Evolutionary conservation across 1,284 basidiomycete species (phyloP).

Genomic region (Cerrena zonata): DNA sequence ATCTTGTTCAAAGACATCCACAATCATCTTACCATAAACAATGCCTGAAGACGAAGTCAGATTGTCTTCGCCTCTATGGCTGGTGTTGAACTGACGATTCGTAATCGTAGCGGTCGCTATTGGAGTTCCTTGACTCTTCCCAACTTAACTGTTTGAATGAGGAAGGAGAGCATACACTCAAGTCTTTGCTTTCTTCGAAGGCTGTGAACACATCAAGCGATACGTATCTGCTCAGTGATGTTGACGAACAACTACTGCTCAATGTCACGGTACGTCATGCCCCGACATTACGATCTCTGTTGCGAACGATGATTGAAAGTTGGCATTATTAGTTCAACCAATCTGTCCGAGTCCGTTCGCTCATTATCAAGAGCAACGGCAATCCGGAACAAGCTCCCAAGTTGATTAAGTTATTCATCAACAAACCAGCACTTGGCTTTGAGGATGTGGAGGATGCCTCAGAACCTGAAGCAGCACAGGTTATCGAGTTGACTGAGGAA

Average conservation of each 20-base stretch:
- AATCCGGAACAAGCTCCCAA: constrained; percentile 55
- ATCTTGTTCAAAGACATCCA: too few relatives aligned
- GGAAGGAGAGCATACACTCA: constrained; percentile 51
- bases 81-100: neutral
- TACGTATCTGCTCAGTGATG: constrained; percentile 68
- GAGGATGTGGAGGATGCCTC: constrained; percentile 52
- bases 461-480: constrained; percentile 49
- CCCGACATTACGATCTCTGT: neutral
- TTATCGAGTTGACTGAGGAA: constrained; percentile 45
- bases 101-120: constrained; percentile 51
- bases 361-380: constrained; percentile 55
- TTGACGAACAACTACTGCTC: constrained; percentile 73
- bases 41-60: constrained; percentile 9
- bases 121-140: constrained; percentile 53
- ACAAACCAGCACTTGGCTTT: constrained; percentile 64
- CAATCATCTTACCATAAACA: too few relatives aligned
- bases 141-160: constrained; percentile 79
- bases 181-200: constrained; percentile 50
- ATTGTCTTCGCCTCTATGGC: constrained; percentile 4
- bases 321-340: constrained; percentile 74
- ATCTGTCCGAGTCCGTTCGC: constrained; percentile 66
- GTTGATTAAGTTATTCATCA: constrained; percentile 62
- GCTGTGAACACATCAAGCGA: constrained; percentile 38
- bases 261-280: constrained; percentile 61
- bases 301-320: too few relatives aligned